Percentiles rank a stretch among this genome's conserved stretches.
phyloP scores from a whole-genome alignment of 140 eudicot genomes.

The Flaveria floridana region DNA sequence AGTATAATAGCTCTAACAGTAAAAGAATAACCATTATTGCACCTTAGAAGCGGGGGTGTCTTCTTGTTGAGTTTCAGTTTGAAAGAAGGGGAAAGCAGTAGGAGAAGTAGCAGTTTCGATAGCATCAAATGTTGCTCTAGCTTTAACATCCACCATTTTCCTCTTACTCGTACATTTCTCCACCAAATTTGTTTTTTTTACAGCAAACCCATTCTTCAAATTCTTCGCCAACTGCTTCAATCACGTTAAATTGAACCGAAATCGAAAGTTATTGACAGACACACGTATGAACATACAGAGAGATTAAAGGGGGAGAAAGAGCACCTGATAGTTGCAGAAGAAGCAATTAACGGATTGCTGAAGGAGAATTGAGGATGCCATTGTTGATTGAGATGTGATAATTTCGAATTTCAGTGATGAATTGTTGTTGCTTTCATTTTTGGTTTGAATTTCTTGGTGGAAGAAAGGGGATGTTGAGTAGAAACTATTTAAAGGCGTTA shows the following conservation, averaged over 20 bases:
- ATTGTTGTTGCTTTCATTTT: slow-evolving; percentile 24
- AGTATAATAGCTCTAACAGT: no score
- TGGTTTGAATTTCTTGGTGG: slow-evolving; percentile 24
- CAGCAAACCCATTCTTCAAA: slow-evolving; percentile 30
- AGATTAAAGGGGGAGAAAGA: neutral
- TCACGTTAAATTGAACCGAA: neutral
- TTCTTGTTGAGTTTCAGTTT: slow-evolving; percentile 39
- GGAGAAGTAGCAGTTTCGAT: slow-evolving; percentile 36
- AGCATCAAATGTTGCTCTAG: slow-evolving; percentile 36
- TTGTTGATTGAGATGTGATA: slow-evolving; percentile 10
- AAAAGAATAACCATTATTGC: neutral
- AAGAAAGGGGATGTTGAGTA: slow-evolving; percentile 8
- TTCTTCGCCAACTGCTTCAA: slow-evolving; percentile 38
- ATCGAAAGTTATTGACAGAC: neutral
- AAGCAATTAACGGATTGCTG: slow-evolving; percentile 44
- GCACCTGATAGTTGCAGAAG: slow-evolving; percentile 42
- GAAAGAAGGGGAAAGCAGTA: slow-evolving; percentile 54
- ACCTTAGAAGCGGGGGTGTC: slow-evolving; percentile 74
- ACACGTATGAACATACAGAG: neutral
- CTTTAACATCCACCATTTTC: slow-evolving; percentile 29
- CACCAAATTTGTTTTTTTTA: slow-evolving; percentile 18
- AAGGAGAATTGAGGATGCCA: slow-evolving; percentile 47
- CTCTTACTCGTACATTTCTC: slow-evolving; percentile 14
- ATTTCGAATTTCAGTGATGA: slow-evolving; percentile 12
- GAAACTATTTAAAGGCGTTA: slow-evolving; percentile 27